Evolutionary conservation across 2,329 filamentous ascomycete genomes (phyloP), one percentile per base, ranked within the genome.

Genomic region (Sporothrix schenckii): DNA sequence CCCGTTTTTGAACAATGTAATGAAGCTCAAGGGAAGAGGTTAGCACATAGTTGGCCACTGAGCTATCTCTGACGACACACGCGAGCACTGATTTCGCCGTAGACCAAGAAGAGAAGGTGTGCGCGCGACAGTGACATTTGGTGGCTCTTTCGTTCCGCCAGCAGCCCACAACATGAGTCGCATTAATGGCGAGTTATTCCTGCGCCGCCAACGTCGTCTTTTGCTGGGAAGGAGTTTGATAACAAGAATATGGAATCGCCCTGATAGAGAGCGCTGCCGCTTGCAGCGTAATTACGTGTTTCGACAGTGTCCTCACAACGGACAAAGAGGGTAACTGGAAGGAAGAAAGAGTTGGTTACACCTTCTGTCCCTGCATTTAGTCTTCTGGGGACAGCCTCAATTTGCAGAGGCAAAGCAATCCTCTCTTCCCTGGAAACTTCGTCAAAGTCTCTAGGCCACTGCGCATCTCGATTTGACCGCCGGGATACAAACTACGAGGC

Each of bases 101-200:
- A 69, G 54, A 34, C 53, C 66, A 39, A 58, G 66, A 60, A 69
- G 54, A 69, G 66, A 19, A 69, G 66, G 54, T 69, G 53, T 16
- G 54, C 54, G 54, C 13, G 54, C 54, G 66, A 60, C 66, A 68
- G 13, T 49, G 44, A 14, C 58, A 9, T 65, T 34, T 19, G 14
- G 44, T 65, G 41, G 41, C 27, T 65, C 52, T 24, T 34, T 34
- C 7, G 27, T 30, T 30, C 27, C 27, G 27, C 27, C 27, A 30
- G 27, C 27, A 3, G 34, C 34, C 34, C 34, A 34, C 34, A 34
- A 34, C 34, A 34, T 34, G 6, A 0, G 5, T 9, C 34, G 34
- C 6, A 34, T 9, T 9, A 9, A 34, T 34, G 7, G 34, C 34
- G 34, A 34, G 34, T 34, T 6, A 34, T 34, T 34, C 34, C 34